Base-by-base conservation (phyloP, 805 yeast species). In the Naumovozyma dairenensis region DNA sequence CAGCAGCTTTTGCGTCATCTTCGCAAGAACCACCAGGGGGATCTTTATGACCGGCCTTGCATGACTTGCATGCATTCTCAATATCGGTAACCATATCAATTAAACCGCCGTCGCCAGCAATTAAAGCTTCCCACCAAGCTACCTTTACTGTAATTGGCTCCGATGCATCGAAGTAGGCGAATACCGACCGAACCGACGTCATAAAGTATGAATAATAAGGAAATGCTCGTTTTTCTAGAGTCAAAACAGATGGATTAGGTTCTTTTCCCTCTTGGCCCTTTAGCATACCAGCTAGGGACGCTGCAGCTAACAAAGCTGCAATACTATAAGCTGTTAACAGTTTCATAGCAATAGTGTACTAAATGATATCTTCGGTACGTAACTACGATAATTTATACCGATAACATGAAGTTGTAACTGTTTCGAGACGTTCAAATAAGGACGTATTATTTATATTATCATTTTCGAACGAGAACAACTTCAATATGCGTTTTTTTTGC, bases 91-190 rank as follows among this genome's bases (percentile, higher is more conserved):
- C 29, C 14, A 28, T 24, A 22, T 31, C 29, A 8, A 25, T 8
- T 12, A 25, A 18, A 6, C 34, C 34, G 13, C 34, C 34, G 9
- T 31, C 34, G 12, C 25, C 34, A 12, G 34, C 3, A 15, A 25
- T 16, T 18, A 31, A 31, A 15, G 34, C 28, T 13, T 24, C 34
- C 34, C 34, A 31, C 34, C 34, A 31, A 8, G 29, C 28, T 4
- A 31, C 34, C 15, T 31, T 31, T 4, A 25, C 34, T 24, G 24
- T 18, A 7, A 22, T 19, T 9, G 34, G 34, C 10, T 12, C 15
- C 6, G 20, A 17, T 7, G 13, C 15, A 25, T 31, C 15, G 17
- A 16, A 24, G 16, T 31, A 31, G 6, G 24, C 34, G 17, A 24
- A 31, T 12, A 31, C 17, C 4, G 29, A 18, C 15, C 25, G 34